Evolutionary conservation across 768 basidiomycete species (phyloP).

Genomic region (Naematelia encephala): DNA sequence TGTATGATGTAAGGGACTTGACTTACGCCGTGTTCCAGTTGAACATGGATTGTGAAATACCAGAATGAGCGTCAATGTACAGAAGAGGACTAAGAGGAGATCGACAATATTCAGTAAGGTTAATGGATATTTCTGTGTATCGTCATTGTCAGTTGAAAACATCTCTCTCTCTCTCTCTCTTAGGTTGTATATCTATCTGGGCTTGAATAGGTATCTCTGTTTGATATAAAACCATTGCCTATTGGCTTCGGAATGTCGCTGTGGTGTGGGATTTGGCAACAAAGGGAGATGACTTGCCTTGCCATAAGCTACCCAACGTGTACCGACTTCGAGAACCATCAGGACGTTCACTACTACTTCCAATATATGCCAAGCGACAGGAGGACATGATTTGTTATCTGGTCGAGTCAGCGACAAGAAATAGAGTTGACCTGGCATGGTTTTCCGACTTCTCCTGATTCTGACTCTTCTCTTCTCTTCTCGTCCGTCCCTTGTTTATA

Average conservation of each 20-base stretch:
- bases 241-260: slow-evolving; percentile 22
- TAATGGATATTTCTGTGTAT: slow-evolving; percentile 47
- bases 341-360: slow-evolving; percentile 55
- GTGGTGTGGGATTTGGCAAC: no score
- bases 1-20: not conserved
- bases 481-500: no score
- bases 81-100: slow-evolving; percentile 81
- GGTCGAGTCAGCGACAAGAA: not conserved
- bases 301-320: slow-evolving; percentile 89
- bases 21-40: slow-evolving; percentile 43
- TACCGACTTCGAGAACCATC: slow-evolving; percentile 91
- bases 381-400: slow-evolving; percentile 41
- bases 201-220: not conserved
- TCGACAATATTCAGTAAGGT: slow-evolving; percentile 76
- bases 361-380: slow-evolving; percentile 47
- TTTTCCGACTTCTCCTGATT: no score
- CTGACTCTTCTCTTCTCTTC: no score
- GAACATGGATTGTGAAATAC: slow-evolving; percentile 61
- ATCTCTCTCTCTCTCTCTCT: not conserved
- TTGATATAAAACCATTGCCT: not conserved
- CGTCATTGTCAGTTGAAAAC: slow-evolving; percentile 17
- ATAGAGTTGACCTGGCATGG: no score
- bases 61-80: slow-evolving; percentile 80
- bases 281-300: slow-evolving; percentile 75
- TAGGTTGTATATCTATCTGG: not conserved